These are phyloP conservation scores for Fraxinus pennsylvanica DNA, from an alignment of 257 asterid species.

Conservation along the genomic window DNA sequence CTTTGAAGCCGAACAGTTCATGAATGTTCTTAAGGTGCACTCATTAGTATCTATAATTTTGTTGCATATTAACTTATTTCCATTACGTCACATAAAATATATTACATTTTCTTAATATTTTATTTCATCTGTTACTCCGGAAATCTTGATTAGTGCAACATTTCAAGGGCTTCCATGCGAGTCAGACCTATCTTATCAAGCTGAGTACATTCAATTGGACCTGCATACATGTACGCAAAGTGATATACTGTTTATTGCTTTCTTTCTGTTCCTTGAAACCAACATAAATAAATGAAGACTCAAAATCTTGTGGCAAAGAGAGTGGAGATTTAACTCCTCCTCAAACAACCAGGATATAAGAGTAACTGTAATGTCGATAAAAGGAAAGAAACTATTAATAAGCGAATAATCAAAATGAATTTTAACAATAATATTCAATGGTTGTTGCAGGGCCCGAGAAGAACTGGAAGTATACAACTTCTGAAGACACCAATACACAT, in stretches of 20 bases:
- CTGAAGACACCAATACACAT: slow-evolving; percentile 43
- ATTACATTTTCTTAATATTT: slow-evolving; percentile 1
- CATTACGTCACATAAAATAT: slow-evolving; percentile 16
- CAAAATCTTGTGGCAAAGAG: not conserved
- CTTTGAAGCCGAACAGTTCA: slow-evolving; percentile 59
- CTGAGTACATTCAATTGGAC: slow-evolving; percentile 59
- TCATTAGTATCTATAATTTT: slow-evolving; percentile 8
- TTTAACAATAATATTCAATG: not conserved
- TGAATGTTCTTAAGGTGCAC: slow-evolving; percentile 63
- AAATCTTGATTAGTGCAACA: slow-evolving; percentile 39
- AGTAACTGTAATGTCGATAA: not conserved
- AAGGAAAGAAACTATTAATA: not conserved
- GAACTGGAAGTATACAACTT: slow-evolving; percentile 33
- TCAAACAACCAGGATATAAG: not conserved
- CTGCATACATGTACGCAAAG: slow-evolving; percentile 40
- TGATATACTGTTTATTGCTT: slow-evolving; percentile 19
- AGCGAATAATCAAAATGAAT: not conserved
- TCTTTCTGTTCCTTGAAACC: slow-evolving; percentile 2
- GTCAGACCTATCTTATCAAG: slow-evolving; percentile 59
- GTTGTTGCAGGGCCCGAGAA: slow-evolving; percentile 41
- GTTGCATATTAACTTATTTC: not conserved
- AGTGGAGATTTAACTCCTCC: not conserved
- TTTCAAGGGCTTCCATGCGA: slow-evolving; percentile 35
- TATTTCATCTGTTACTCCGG: slow-evolving; percentile 41
- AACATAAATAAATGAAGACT: slow-evolving; percentile 5